Evolutionary conservation across 108 stramenopile species (phyloP).

Genomic region (Discostella pseudostelligera): DNA sequence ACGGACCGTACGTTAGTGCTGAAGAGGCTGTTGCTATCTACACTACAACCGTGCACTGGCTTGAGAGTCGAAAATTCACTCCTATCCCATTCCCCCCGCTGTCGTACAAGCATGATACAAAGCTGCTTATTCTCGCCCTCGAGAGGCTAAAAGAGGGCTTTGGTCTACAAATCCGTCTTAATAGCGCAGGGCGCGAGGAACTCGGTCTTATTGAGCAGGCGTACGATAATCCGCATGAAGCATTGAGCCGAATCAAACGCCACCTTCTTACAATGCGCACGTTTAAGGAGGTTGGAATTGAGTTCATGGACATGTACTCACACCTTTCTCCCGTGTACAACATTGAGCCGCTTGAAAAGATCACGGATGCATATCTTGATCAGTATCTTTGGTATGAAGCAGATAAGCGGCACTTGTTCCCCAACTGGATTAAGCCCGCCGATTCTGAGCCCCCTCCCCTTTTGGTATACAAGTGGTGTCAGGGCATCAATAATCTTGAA

Average conservation of each 20-base stretch:
- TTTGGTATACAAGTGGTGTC: conserved; percentile 99
- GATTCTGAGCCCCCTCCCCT: conserved; percentile 99
- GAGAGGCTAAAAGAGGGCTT: conserved; percentile 99
- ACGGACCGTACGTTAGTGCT: conserved; percentile 96
- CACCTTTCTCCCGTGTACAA: conserved; percentile 97
- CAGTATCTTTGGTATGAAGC: conserved; percentile 99
- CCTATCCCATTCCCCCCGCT: conserved; percentile 99
- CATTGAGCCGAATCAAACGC: conserved; percentile 97
- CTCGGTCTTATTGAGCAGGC: conserved; percentile 98
- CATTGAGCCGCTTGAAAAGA: conserved; percentile 98
- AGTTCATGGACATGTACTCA: conserved; percentile 99
- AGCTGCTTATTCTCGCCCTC: conserved; percentile 97
- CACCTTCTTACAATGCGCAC: conserved; percentile 97
- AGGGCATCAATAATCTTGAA: conserved; percentile 97
- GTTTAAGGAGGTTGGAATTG: conserved; percentile 99
- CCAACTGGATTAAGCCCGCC: conserved; percentile 97
- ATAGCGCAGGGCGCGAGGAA: conserved; percentile 95
- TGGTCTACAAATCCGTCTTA: conserved; percentile 91
- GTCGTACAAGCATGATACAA: conserved; percentile 99
- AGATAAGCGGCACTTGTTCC: conserved; percentile 96
- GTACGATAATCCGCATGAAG: conserved; percentile 99
- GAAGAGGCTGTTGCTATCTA: conserved; percentile 99
- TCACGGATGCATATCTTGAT: conserved; percentile 99
- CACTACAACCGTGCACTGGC: conserved; percentile 99
- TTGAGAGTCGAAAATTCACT: conserved; percentile 97